Evolutionary conservation across 2,329 filamentous ascomycete genomes (phyloP), one percentile per base, ranked within the genome.

Genomic region (Aspergillus brasiliensis): DNA sequence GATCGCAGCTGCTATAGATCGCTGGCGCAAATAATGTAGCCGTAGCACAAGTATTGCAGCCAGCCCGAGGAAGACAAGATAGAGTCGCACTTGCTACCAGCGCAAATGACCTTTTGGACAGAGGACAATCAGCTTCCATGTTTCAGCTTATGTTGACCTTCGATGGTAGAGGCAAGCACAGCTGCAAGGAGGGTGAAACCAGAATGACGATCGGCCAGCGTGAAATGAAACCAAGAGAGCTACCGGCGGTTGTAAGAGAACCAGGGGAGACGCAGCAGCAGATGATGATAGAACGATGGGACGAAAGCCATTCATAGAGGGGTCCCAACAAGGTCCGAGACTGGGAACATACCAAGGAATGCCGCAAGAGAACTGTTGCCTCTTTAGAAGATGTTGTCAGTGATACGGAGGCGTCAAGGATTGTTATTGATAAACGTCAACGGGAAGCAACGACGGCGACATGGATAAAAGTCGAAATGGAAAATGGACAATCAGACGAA

Each of bases 101-200:
- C 73, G 75, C 75, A 76, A 77, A 75, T 69, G 72, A 68, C 65
- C 70, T 75, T 71, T 73, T 73, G 47, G 67, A 69, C 58, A 65
- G 65, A 59, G 64, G 54, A 62, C 62, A 62, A 67, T 71, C 68
- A 73, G 71, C 66, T 60, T 72, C 66, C 66, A 69, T 71, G 61
- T 60, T 62, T 58, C 61, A 62, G 63, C 17, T 38, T 61, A 42
- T 51, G 42, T 57, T 60, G 54, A 52, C 51, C 49, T 23, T 60
- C 23, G 46, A 52, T 58, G 55, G 57, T 58, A 65, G 58, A 64
- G 60, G 58, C 56, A 66, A 66, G 61, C 55, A 62, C 67, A 68
- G 73, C 65, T 65, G 62, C 61, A 70, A 67, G 67, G 64, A 68
- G 71, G 67, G 62, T 69, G 67, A 67, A 62, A 70, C 64, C 59